phyloP scores from a whole-genome alignment of 352 stramenopile species.

The Pythium insidiosum region DNA sequence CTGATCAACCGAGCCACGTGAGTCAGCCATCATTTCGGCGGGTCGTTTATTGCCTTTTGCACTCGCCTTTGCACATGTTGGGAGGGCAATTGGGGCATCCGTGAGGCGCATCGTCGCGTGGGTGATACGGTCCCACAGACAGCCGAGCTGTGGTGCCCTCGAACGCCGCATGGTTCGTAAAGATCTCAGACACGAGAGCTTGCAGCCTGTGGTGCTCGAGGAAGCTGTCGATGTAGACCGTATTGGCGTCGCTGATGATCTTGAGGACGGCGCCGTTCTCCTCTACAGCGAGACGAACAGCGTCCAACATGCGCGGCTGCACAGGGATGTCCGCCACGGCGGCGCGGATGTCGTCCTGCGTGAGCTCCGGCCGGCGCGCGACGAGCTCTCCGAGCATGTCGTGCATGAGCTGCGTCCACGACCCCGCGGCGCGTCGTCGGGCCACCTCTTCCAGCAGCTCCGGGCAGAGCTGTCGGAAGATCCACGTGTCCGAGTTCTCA shows the following conservation, averaged over 20 bases:
- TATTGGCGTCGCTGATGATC: conserved; percentile 79
- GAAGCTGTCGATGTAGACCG: conserved; percentile 76
- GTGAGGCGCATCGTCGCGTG: conserved; percentile 24
- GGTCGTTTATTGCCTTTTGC: too few relatives aligned
- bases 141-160: conserved; percentile 23
- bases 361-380: conserved; percentile 26
- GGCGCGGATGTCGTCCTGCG: conserved; percentile 24
- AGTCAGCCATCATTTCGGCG: too few relatives aligned
- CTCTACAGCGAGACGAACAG: conserved; percentile 34
- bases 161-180: conserved; percentile 50
- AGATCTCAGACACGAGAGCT: conserved; percentile 30
- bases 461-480: conserved; percentile 62
- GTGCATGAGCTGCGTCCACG: conserved; percentile 65
- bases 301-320: conserved; percentile 60
- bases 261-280: conserved; percentile 31
- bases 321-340: conserved; percentile 46
- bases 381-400: conserved; percentile 39
- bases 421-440: conserved; percentile 18
- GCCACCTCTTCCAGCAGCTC: conserved; percentile 35
- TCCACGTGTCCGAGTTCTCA: conserved; percentile 74
- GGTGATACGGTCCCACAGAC: conserved; percentile 47
- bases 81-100: conserved; percentile 46
- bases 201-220: conserved; percentile 28
- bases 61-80: conserved; percentile 77
- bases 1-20: too few relatives aligned